These are phyloP conservation scores for Neophaeococcomyces mojaviensis DNA, from an alignment of 2,329 filamentous ascomycete species.

Conservation along the genomic window DNA sequence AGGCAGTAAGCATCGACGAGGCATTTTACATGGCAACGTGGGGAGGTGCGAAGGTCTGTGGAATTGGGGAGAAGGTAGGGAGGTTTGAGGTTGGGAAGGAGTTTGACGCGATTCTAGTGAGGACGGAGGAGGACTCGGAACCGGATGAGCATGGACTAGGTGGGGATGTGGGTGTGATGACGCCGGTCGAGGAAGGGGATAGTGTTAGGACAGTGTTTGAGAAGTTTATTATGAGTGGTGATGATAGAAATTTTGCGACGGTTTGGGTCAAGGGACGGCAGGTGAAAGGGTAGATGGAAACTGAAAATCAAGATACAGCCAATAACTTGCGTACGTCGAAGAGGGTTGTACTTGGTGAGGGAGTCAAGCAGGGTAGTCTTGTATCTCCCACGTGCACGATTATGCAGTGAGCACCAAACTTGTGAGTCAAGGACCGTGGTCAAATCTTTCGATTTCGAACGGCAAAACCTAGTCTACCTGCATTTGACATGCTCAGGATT, in stretches of 20 bases:
- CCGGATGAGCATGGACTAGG: not conserved
- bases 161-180: constrained; percentile 39
- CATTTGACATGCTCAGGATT: too few relatives aligned
- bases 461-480: too few relatives aligned
- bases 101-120: constrained; percentile 26
- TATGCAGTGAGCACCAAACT: too few relatives aligned
- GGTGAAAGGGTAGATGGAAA: too few relatives aligned
- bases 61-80: constrained; percentile 38
- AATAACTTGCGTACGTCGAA: too few relatives aligned
- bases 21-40: constrained; percentile 54
- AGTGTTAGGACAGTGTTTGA: constrained; percentile 44
- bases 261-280: constrained; percentile 48
- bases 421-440: too few relatives aligned
- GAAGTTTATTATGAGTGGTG: constrained; percentile 60
- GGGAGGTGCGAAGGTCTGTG: constrained; percentile 54
- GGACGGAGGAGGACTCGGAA: constrained; percentile 5
- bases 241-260: constrained; percentile 52
- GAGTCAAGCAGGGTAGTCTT: too few relatives aligned
- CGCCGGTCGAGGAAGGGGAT: constrained; percentile 47
- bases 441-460: too few relatives aligned
- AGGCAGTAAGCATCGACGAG: constrained; percentile 44
- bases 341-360: too few relatives aligned
- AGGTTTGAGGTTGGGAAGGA: constrained; percentile 28
- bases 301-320: too few relatives aligned
- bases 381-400: too few relatives aligned